These are phyloP conservation scores for Dillenia turbinata DNA, from an alignment of 164 flowering plant species.

Conservation along the genomic window DNA sequence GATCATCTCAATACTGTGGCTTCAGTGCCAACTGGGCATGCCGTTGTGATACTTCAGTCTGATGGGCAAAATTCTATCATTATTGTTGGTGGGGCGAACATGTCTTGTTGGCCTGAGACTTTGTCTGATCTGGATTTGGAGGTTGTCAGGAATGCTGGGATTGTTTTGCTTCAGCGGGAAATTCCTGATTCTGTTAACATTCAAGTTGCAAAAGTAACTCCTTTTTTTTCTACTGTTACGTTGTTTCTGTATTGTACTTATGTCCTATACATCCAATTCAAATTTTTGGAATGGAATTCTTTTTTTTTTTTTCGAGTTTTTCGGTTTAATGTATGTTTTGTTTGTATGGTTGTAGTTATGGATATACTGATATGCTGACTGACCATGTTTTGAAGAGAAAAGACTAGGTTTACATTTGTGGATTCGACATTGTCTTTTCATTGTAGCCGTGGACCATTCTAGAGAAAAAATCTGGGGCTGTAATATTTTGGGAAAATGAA, in stretches of 20 bases:
- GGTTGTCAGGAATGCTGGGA: slow-evolving; percentile 67
- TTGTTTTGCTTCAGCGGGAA: slow-evolving; percentile 89
- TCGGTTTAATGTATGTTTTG: no score
- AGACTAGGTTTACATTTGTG: no score
- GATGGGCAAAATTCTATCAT: slow-evolving; percentile 91
- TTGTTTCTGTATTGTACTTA: not conserved
- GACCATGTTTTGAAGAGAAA: no score
- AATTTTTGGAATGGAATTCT: no score
- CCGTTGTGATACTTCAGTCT: slow-evolving; percentile 87
- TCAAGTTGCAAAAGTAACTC: slow-evolving; percentile 84
- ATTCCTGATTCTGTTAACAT: slow-evolving; percentile 89
- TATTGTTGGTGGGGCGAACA: slow-evolving; percentile 94
- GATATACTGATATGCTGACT: no score
- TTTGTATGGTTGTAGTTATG: no score
- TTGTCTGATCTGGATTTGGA: slow-evolving; percentile 44
- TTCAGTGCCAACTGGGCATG: slow-evolving; percentile 87
- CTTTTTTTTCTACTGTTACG: not conserved
- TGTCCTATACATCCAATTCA: not conserved
- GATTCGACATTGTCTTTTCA: no score
- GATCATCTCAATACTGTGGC: slow-evolving; percentile 40
- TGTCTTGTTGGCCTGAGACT: slow-evolving; percentile 66
- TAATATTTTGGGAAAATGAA: no score
- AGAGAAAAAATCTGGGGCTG: no score
- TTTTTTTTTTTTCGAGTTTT: no score
- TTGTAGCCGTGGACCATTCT: no score